phyloP scores from a whole-genome alignment of 768 basidiomycete genomes.

The Porpolomopsis calyptriformis region DNA sequence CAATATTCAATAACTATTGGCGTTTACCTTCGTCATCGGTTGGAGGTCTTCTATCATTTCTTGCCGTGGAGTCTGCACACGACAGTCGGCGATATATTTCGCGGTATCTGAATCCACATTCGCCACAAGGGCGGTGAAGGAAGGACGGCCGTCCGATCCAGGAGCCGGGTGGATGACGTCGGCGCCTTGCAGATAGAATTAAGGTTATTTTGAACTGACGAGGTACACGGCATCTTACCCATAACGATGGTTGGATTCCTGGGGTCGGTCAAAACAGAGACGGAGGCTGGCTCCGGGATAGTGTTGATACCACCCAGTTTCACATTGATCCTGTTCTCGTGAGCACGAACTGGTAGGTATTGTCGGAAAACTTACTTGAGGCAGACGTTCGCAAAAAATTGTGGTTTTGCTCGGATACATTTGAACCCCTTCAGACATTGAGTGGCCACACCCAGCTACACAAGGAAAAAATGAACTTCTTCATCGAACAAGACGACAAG shows the following conservation, averaged over 20 bases:
- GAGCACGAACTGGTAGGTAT: conserved; percentile 2
- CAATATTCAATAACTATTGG: not conserved
- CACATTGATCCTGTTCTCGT: conserved; percentile 54
- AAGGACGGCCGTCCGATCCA: conserved; percentile 67
- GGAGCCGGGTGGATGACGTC: conserved; percentile 81
- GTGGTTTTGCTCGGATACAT: conserved; percentile 55
- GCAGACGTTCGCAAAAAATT: conserved; percentile 75
- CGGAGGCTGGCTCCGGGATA: conserved; percentile 59
- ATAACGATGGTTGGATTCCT: conserved; percentile 70
- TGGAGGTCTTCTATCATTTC: conserved; percentile 71
- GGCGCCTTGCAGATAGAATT: conserved; percentile 37
- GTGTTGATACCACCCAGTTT: conserved; percentile 80
- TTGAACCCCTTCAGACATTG: conserved; percentile 66
- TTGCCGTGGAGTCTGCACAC: conserved; percentile 56
- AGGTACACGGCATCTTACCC: conserved; percentile 31
- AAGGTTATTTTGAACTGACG: not conserved
- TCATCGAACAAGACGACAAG: not conserved
- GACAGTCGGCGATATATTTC: conserved; percentile 56
- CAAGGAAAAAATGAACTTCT: not conserved
- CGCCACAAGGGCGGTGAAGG: conserved; percentile 70
- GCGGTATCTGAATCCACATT: conserved; percentile 69
- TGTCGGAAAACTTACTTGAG: conserved; percentile 45
- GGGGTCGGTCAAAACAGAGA: conserved; percentile 55
- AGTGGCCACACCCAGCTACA: conserved; percentile 62
- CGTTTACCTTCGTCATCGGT: conserved; percentile 47